A percentile compares a stretch with the other conserved stretches of the same genome.
Conservation (phyloP, 768 basidiomycete genomes). For the Floccularia luteovirens region DNA sequence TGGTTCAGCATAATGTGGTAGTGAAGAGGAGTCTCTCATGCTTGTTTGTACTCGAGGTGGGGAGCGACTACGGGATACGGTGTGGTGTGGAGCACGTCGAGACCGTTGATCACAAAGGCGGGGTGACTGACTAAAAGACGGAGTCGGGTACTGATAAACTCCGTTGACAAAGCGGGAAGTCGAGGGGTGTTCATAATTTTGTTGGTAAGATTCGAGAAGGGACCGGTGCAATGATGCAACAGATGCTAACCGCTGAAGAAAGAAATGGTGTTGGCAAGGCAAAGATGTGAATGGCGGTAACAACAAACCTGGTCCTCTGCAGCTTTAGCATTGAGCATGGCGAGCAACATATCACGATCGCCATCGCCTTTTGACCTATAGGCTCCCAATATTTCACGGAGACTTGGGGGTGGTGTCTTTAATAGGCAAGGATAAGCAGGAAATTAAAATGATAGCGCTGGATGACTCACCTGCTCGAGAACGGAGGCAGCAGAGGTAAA, state of each 20-base stretch:
- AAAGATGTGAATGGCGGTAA: conserved; percentile 4
- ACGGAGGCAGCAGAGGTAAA: conserved; percentile 28
- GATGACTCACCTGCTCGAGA: conserved; percentile 31
- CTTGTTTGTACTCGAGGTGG: conserved; percentile 24
- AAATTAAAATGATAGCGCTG: conserved; percentile 6
- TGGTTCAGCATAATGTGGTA: conserved; percentile 20
- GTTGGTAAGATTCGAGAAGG: conserved; percentile 54
- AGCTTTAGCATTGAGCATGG: conserved; percentile 87
- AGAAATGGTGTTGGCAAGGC: conserved; percentile 6
- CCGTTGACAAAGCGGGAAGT: conserved; percentile 16
- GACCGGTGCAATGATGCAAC: conserved; percentile 63
- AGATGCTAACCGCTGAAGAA: conserved; percentile 59
- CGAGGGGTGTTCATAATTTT: conserved; percentile 17
- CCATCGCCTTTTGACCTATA: conserved; percentile 84
- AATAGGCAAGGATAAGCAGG: conserved; percentile 12
- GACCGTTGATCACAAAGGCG: conserved; percentile 22
- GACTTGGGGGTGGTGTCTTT: conserved; percentile 70
- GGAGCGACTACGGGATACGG: conserved; percentile 29
- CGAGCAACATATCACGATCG: conserved; percentile 85
- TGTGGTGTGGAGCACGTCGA: conserved; percentile 24
- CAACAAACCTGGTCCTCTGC: conserved; percentile 83
- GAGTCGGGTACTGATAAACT: conserved; percentile 31
- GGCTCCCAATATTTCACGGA: conserved; percentile 82
- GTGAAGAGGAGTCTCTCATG: conserved; percentile 20
- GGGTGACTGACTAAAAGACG: conserved; percentile 27